A percentile compares a stretch with the other conserved stretches of the same genome.
Conservation (phyloP, 2,329 filamentous ascomycete genomes). For the Botrytis sinoallii region DNA sequence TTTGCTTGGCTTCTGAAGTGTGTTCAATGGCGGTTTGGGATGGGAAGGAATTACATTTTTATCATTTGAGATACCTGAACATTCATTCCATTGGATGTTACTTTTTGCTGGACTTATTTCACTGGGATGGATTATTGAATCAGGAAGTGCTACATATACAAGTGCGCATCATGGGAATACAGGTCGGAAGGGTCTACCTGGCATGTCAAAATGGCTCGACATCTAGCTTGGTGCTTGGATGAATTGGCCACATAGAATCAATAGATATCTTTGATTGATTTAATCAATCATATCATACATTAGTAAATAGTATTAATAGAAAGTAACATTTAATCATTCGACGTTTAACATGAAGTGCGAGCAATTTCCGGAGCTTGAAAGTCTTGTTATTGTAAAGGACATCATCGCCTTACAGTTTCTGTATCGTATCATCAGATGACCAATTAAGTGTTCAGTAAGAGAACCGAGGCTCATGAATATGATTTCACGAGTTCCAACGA, state of each 20-base stretch:
- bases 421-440: not conserved
- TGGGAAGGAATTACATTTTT: not conserved
- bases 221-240: not conserved
- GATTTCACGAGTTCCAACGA: not conserved
- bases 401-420: not conserved
- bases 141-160: not conserved
- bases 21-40: not conserved
- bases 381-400: no score
- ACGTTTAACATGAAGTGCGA: not conserved
- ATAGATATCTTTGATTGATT: constrained; percentile 5
- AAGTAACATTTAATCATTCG: not conserved
- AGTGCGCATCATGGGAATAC: not conserved
- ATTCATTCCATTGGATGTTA: constrained; percentile 3
- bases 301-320: constrained; percentile 17
- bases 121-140: not conserved
- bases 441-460: not conserved
- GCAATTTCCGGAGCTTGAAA: not conserved
- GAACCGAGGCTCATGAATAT: not conserved
- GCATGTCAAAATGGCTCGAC: not conserved
- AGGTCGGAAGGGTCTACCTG: not conserved
- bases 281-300: constrained; percentile 7
- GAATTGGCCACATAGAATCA: not conserved
- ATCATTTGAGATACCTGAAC: constrained; percentile 16
- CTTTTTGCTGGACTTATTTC: constrained; percentile 6
- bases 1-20: constrained; percentile 8